Base-by-base conservation (phyloP, 768 basidiomycete genomes). In the Tricholoma bakamatsutake region DNA sequence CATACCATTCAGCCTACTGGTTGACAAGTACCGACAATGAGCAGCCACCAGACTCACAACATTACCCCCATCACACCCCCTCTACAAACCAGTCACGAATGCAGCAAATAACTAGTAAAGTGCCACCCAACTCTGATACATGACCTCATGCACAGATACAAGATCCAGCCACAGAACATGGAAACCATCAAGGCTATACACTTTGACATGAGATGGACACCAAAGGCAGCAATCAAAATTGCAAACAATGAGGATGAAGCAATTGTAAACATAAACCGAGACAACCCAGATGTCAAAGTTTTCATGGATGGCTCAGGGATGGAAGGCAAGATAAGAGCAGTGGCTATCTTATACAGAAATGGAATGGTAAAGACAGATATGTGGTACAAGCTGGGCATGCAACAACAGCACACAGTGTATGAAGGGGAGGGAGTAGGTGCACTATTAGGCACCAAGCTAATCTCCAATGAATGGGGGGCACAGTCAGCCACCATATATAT, bases 351-450 rank as follows among this genome's bases (percentile, higher is more conserved):
- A 9, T 56, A 31, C 34, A 18, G 46, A 4, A 28, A 49, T 3
- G 62, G 55, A 0, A 31, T 21, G 7, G 47, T 46, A 35, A 9
- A 13, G n/a, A 17, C 17, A 1, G 13, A 48, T 0, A 3, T 62
- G 3, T 10, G 21, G 3, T 24, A 24, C 21, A 24, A 24, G 21
- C 21, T 24, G 3, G 21, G 21, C 21, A 24, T 24, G 54, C 30
- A 4, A 0, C 6, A 21, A 4, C 13, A 64, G 2, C 68, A 71
- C 48, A 57, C 50, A 5, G 51, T 57, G 7, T 57, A 45, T 43
- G 51, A 53, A 21, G 56, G 56, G 13, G 69, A 71, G 24, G 57
- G 59, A 1, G 59, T 66, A 0, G 65, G 65, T 0, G 43, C 59
- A 2, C 28, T 0, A 17, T 62, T 5, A 3, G 21, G 21, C 21